Evolutionary conservation across 2,329 filamentous ascomycete genomes (phyloP), one percentile per base, ranked within the genome.

Genomic region (Herpotrichia juniperi): DNA sequence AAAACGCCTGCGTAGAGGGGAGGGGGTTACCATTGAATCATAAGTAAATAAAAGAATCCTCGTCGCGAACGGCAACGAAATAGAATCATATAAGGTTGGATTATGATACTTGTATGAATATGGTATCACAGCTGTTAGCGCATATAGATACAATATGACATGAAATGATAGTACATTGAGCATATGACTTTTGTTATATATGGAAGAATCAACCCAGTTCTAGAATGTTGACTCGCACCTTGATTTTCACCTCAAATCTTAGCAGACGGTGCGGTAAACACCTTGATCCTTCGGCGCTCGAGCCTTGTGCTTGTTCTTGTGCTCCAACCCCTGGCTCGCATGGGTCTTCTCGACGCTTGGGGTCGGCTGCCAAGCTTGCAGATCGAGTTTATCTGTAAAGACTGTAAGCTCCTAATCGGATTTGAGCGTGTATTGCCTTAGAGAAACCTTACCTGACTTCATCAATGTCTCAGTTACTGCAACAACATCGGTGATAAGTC

Each of bases 401-500:
- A 19, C 6, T 7, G 34, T 37, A 40, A 24, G 37, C n/a, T 16
- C 25, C 8, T 24, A 11, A 24, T 40, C 9, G 6, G n/a, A 10
- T 10, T 25, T n/a, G n/a, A 22, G 22, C 4, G 17, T 8, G 21
- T 24, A 10, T 11, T 10, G 37, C 21, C 9, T 19, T 4, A 22
- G 10, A 2, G 37, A 4, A 24, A n/a, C 22, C 37, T 6, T 22
- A 40, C 37, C 37, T 3, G 37, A 40, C 12, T 78, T 76, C 66
- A 88, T 86, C 51, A 89, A 67, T 39, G 70, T 78, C 74, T 89
- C 83, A 3, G 86, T 88, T 6, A 86, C 81, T 8, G 76, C 67
- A 53, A 81, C 79, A 26, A 88, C 81, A 66, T 89, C 86, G 1
- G 78, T 74, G 34, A 89, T 80, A 22, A 89, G 74, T 2, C 83